phyloP scores from a whole-genome alignment of 2,329 filamentous ascomycete species.

The Periconia digitata region DNA sequence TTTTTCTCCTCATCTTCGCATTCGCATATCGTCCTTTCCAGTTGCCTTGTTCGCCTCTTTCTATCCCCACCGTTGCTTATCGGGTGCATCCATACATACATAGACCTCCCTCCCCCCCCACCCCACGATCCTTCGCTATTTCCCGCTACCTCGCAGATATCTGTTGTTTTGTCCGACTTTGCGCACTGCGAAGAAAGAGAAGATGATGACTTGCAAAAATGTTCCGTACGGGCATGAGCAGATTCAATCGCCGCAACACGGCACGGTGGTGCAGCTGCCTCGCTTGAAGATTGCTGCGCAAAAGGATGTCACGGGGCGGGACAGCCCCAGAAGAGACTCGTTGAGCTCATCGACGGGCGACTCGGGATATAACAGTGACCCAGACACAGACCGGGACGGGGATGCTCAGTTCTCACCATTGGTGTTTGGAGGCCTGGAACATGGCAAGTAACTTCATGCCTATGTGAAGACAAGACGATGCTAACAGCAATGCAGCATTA shows the following conservation, averaged over 20 bases:
- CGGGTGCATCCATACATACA: not conserved
- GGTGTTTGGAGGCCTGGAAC: conserved; percentile 17
- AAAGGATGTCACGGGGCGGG: not conserved
- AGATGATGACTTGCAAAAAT: not conserved
- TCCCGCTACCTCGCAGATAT: not conserved
- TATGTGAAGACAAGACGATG: not conserved
- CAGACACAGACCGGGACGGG: conserved; percentile 10
- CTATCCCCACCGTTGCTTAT: not conserved
- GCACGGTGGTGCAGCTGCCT: conserved; percentile 14
- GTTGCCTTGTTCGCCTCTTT: no score
- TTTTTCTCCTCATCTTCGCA: not conserved
- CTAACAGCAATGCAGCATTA: not conserved
- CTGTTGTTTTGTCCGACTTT: conserved; percentile 1
- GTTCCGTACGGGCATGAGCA: not conserved
- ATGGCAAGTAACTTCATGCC: conserved; percentile 12
- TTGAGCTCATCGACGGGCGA: conserved; percentile 30
- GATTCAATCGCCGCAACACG: not conserved
- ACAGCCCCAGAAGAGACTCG: conserved; percentile 24
- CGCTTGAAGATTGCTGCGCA: conserved; percentile 18
- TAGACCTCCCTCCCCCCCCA: not conserved
- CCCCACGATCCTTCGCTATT: not conserved
- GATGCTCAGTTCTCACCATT: conserved; percentile 29
- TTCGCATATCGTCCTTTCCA: no score
- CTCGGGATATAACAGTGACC: conserved; percentile 36
- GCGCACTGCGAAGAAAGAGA: conserved; percentile 6